Percentiles rank a stretch among this genome's conserved stretches.
Conservation (phyloP, 495 filamentous ascomycete genomes). For the Aspergillus bridgeri region DNA sequence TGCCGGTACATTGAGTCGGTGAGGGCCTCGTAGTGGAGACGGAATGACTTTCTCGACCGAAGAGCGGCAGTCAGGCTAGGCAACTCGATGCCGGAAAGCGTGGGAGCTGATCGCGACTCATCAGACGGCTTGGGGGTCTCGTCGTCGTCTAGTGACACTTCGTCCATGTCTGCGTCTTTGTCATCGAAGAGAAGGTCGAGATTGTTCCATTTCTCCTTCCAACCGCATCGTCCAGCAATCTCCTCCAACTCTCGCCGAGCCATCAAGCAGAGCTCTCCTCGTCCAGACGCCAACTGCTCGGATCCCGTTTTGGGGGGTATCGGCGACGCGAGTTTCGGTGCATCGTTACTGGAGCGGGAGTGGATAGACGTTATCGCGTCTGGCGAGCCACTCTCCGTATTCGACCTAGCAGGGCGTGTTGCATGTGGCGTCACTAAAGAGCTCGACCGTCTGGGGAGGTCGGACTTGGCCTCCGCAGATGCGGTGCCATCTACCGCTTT, state of each 20-base stretch:
- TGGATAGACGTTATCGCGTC: slow-evolving; percentile 18
- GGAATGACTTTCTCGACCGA: slow-evolving; percentile 33
- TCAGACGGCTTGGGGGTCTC: slow-evolving; percentile 14
- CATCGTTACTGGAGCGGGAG: slow-evolving; percentile 26
- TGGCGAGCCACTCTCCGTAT: slow-evolving; percentile 31
- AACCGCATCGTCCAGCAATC: slow-evolving; percentile 67
- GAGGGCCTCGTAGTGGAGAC: slow-evolving; percentile 66
- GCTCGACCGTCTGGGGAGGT: slow-evolving; percentile 42
- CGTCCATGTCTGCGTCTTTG: slow-evolving; percentile 46
- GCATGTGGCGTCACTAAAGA: slow-evolving; percentile 32
- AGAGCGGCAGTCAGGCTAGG: slow-evolving; percentile 31
- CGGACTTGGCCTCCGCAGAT: slow-evolving; percentile 43
- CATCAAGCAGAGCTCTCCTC: slow-evolving; percentile 78
- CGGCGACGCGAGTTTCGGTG: slow-evolving; percentile 24
- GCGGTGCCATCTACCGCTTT: slow-evolving; percentile 22
- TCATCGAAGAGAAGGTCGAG: slow-evolving; percentile 53
- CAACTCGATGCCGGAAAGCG: slow-evolving; percentile 31
- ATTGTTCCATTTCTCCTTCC: slow-evolving; percentile 73
- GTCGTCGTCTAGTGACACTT: slow-evolving; percentile 40
- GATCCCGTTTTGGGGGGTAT: slow-evolving; percentile 57
- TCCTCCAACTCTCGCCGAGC: slow-evolving; percentile 74
- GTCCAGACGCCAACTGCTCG: slow-evolving; percentile 75
- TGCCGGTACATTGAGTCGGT: slow-evolving; percentile 70
- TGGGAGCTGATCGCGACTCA: slow-evolving; percentile 41
- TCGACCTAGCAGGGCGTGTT: slow-evolving; percentile 27